Evolutionary conservation across 192 early-diverging fungal genomes (phyloP).

Genomic region (Pilaira anomala): DNA sequence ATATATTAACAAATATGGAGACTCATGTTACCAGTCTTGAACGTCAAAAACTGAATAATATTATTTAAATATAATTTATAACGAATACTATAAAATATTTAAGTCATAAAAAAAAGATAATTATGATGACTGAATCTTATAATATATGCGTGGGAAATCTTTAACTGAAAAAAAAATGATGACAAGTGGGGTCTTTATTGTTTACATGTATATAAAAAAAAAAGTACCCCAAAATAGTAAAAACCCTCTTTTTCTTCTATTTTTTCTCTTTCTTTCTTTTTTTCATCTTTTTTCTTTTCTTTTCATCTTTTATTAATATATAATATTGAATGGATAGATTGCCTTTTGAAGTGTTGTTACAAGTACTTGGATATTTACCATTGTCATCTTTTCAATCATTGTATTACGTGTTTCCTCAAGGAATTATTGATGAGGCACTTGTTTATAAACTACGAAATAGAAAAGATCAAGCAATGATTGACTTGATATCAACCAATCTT

Average conservation of each 20-base stretch:
- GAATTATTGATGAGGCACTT: conserved; percentile 20
- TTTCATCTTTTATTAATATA: background rate
- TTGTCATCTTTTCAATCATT: conserved; percentile 10
- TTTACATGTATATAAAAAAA: background rate
- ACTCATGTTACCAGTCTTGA: conserved; percentile 34
- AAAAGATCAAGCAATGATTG: conserved; percentile 12
- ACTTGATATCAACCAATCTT: conserved; percentile 32
- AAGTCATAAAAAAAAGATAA: too few species aligned
- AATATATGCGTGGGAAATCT: too few species aligned
- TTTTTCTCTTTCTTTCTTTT: conserved; percentile 14
- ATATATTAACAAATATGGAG: conserved; percentile 39
- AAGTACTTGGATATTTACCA: conserved; percentile 33
- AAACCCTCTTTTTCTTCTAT: background rate
- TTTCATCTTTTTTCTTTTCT: conserved; percentile 11
- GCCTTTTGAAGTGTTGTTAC: conserved; percentile 24
- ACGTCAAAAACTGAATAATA: conserved; percentile 12
- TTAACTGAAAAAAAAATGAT: too few species aligned
- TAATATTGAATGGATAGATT: conserved; percentile 12
- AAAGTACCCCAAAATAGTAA: too few species aligned
- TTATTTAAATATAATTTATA: too few species aligned
- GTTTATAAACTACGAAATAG: conserved; percentile 17
- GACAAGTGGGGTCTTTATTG: too few species aligned
- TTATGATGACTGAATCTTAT: too few species aligned
- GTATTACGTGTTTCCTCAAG: conserved; percentile 23
- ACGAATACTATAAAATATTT: too few species aligned